A percentile compares a stretch with the other conserved stretches of the same genome.
phyloP scores from a whole-genome alignment of 139 green algal species.

The Coelastrella sp. region DNA sequence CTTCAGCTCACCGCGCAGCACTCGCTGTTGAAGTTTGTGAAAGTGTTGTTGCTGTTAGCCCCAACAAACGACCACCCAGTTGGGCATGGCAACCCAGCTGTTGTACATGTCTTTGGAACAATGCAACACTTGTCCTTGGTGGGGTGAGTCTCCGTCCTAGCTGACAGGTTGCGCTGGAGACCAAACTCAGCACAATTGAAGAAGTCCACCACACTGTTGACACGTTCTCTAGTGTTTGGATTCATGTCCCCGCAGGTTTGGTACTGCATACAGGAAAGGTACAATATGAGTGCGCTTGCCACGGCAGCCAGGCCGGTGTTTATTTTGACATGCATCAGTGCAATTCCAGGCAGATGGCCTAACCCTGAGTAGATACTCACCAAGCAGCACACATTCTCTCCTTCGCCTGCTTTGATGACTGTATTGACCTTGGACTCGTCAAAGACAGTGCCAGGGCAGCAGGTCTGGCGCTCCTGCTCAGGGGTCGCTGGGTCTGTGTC shows the following conservation, averaged over 20 bases:
- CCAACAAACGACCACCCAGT: too few relatives aligned
- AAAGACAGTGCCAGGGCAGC: not conserved
- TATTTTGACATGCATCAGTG: not conserved
- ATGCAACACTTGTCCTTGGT: not conserved
- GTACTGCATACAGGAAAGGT: not conserved
- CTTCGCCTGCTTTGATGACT: not conserved
- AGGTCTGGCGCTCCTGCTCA: not conserved
- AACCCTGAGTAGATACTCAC: not conserved
- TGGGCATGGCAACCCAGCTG: not conserved
- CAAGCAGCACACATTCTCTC: not conserved
- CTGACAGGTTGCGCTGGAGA: not conserved
- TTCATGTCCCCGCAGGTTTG: not conserved
- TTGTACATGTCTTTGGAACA: not conserved
- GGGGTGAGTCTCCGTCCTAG: not conserved
- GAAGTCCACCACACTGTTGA: not conserved
- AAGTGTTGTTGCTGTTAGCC: not conserved
- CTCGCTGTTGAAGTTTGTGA: not conserved
- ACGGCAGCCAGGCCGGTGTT: not conserved
- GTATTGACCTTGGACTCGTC: not conserved
- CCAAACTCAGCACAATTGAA: not conserved
- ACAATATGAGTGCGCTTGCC: too few relatives aligned
- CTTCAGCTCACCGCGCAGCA: not conserved
- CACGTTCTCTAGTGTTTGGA: not conserved
- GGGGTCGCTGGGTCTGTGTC: not conserved
- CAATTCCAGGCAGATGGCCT: not conserved